A percentile compares a stretch with the other conserved stretches of the same genome.
Evolutionary conservation across 2,329 filamentous ascomycete genomes (phyloP).

Genomic region (Hypomyces rosellus): DNA sequence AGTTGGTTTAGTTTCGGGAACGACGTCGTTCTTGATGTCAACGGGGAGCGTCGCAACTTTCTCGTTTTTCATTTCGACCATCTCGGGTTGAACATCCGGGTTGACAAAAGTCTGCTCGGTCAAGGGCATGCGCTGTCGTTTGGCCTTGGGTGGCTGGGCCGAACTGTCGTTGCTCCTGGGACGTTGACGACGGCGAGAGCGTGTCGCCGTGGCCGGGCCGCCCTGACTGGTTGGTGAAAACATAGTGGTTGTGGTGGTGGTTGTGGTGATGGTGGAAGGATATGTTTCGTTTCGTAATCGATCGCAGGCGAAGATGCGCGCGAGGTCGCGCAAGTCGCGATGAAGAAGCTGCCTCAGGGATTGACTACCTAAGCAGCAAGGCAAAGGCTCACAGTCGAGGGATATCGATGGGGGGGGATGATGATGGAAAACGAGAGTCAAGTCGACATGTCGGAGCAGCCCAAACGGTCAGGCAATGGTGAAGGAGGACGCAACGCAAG

Average conservation of each 20-base stretch:
- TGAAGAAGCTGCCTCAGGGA: constrained; percentile 14
- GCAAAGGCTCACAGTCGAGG: constrained; percentile 13
- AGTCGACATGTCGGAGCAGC: constrained; percentile 10
- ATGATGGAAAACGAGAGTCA: constrained; percentile 5
- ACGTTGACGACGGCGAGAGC: constrained; percentile 56
- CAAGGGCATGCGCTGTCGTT: constrained; percentile 54
- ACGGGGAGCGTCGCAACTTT: constrained; percentile 37
- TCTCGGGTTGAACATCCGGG: constrained; percentile 45
- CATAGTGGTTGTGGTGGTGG: constrained; percentile 47
- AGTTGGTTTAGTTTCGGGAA: constrained; percentile 33
- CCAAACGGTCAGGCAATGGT: constrained; percentile 3
- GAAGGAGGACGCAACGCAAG: not conserved
- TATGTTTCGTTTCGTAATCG: constrained; percentile 7
- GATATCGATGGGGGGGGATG: not conserved
- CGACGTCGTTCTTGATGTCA: constrained; percentile 38
- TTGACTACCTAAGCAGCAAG: constrained; percentile 5
- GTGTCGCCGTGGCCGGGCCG: constrained; percentile 49
- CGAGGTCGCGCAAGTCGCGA: constrained; percentile 14
- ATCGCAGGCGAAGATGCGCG: constrained; percentile 10
- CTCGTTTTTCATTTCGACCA: constrained; percentile 49
- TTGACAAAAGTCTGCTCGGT: constrained; percentile 52
- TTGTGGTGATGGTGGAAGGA: no score
- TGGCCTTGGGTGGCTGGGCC: constrained; percentile 54
- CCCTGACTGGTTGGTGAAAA: constrained; percentile 51
- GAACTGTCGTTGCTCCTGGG: constrained; percentile 50